phyloP scores from a whole-genome alignment of 441 rosid species.

The Mallotus japonicus region DNA sequence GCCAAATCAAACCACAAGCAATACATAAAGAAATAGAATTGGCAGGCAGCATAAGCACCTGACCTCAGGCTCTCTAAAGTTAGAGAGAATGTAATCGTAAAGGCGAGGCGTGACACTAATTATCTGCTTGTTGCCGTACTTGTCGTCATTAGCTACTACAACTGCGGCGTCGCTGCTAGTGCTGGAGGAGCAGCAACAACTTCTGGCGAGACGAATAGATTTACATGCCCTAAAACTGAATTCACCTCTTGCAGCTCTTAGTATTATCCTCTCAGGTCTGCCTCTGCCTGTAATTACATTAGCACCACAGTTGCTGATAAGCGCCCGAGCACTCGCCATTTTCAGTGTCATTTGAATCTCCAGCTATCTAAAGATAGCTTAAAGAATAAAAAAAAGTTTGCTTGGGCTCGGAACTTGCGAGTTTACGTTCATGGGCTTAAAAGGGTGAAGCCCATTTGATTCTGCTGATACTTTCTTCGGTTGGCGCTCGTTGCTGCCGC shows the following conservation, averaged over 20 bases:
- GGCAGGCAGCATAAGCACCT: neutral
- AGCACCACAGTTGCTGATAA: neutral
- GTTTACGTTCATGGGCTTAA: neutral
- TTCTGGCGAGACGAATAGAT: slow-evolving; percentile 26
- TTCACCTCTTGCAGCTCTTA: neutral
- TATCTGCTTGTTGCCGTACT: slow-evolving; percentile 68
- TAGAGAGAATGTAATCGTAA: slow-evolving; percentile 76
- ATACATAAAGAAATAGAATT: neutral
- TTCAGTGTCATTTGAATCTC: neutral
- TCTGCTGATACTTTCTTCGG: too few relatives aligned
- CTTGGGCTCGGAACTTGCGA: too few relatives aligned
- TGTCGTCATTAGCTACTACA: slow-evolving; percentile 58
- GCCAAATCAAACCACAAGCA: neutral
- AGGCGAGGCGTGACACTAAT: slow-evolving; percentile 77
- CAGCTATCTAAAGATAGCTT: too few relatives aligned
- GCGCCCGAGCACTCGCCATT: slow-evolving; percentile 38
- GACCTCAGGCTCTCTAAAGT: slow-evolving; percentile 81
- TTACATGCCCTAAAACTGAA: slow-evolving; percentile 22
- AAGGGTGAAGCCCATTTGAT: neutral
- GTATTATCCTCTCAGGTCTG: neutral
- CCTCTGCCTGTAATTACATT: neutral
- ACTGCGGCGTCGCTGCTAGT: slow-evolving; percentile 20
- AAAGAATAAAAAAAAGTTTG: too few relatives aligned
- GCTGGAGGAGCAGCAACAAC: slow-evolving; percentile 22
- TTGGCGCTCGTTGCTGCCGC: too few relatives aligned